These are phyloP conservation scores for Penicillium cinerascens DNA, from an alignment of 495 filamentous ascomycete species.

Conservation along the genomic window DNA sequence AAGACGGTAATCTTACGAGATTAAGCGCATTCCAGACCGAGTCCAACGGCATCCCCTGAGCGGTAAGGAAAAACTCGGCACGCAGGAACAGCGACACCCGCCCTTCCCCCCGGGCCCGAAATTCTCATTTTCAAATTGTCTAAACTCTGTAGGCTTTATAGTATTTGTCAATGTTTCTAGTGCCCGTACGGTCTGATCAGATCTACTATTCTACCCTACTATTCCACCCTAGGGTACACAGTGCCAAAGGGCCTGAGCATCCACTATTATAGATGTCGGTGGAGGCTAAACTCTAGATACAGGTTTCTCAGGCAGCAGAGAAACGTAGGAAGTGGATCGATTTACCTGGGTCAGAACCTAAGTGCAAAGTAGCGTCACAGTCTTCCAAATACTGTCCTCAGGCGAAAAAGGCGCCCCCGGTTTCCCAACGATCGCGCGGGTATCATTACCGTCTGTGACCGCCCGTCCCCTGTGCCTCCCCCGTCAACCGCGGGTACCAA, in stretches of 20 bases:
- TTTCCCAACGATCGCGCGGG: background rate
- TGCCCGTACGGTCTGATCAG: no score
- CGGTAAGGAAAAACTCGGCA: slow-evolving; percentile 5
- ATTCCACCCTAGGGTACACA: no score
- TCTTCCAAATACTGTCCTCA: background rate
- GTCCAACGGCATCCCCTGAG: slow-evolving; percentile 20
- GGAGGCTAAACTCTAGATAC: background rate
- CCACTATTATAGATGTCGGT: no score
- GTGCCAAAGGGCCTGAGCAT: no score
- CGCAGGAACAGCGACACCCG: background rate
- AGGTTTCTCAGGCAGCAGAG: background rate
- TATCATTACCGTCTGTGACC: slow-evolving; percentile 10
- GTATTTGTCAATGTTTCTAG: no score
- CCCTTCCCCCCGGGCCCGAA: background rate
- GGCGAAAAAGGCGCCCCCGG: background rate
- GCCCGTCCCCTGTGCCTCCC: slow-evolving; percentile 4
- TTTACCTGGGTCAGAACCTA: background rate
- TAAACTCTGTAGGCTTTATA: no score
- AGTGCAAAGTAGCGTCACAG: background rate
- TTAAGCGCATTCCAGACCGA: slow-evolving; percentile 29
- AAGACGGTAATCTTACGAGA: slow-evolving; percentile 25
- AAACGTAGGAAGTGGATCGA: background rate
- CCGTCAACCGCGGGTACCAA: slow-evolving; percentile 11
- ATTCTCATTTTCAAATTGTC: background rate
- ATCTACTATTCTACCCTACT: no score